Base-by-base conservation (phyloP, 2,329 filamentous ascomycete genomes). In the Fusarium sp. region DNA sequence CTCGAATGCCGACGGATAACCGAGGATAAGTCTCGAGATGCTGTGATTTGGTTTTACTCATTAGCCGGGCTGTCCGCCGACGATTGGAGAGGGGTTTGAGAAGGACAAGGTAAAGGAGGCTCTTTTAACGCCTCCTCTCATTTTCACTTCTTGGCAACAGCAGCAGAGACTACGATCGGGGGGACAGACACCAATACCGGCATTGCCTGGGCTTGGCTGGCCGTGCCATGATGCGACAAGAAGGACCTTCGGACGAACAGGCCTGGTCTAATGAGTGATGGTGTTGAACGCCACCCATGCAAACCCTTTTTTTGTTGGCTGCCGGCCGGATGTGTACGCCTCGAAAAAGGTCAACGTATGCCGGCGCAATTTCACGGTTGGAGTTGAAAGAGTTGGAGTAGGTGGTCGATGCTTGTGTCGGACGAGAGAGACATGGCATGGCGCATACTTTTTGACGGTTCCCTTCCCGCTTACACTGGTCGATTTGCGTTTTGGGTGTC, bases 11-110 rank as follows among this genome's bases (percentile, higher is more conserved):
- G 76, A 76, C 31, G 60, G 68, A 54, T 70, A 71, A 76, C 76
- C 76, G 76, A 77, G 76, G 76, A 74, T 77, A 77, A 75, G 64
- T 38, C 20, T n/a, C 31, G 38, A 20, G 38, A 37, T 34, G 24
- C 69, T 45, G 9, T 54, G 37, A 27, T n/a, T 24, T 20, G 20
- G 59, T 34, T 71, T 71, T 68, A 35, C 42, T 73, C 40, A 71
- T 73, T 73, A 71, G 63, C 31, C 56, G 66, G 40, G 22, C 63
- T 18, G 50, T 40, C 35, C 60, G 65, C 60, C 14, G 29, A 31
- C 31, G 57, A 29, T 37, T 37, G 42, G 7, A 22, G 56, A 16
- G 56, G 35, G 11, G 22, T 20, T 37, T 13, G 16, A 38, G 56
- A 58, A 9, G 13, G 22, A 14, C 31, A 11, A 37, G 22, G 22